A percentile compares a stretch with the other conserved stretches of the same genome.
These are phyloP conservation scores for Nicotiana tabacum DNA, from an alignment of 257 asterid genomes.

Conservation along the genomic window DNA sequence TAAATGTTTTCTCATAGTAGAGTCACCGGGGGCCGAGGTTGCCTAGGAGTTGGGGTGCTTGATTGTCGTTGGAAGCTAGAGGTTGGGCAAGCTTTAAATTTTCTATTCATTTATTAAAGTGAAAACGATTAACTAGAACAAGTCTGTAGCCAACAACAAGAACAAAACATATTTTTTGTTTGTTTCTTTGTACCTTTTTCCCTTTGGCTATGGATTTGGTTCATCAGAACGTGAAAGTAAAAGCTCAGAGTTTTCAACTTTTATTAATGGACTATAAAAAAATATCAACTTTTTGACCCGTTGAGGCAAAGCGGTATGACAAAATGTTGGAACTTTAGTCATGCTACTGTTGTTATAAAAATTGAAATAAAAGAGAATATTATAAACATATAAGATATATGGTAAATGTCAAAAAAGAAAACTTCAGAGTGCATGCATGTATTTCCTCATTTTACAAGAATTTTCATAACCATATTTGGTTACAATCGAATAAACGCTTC, in stretches of 20 bases:
- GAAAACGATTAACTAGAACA: too few species aligned
- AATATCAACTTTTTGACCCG: neutral
- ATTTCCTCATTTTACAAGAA: too few species aligned
- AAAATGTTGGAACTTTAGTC: too few species aligned
- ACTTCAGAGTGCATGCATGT: too few species aligned
- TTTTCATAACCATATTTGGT: too few species aligned
- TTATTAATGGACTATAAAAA: neutral
- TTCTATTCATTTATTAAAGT: too few species aligned
- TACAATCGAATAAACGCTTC: too few species aligned
- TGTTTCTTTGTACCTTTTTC: neutral
- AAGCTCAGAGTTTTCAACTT: neutral
- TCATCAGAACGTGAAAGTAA: neutral
- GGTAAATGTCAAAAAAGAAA: too few species aligned
- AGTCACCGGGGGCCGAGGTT: neutral
- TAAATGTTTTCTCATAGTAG: neutral
- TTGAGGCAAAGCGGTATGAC: too few species aligned
- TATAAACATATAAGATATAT: too few species aligned
- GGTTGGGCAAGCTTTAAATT: neutral
- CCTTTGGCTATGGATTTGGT: neutral
- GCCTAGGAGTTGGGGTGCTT: neutral
- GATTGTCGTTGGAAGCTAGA: neutral
- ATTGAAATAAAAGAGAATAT: too few species aligned
- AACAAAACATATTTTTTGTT: neutral
- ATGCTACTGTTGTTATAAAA: too few species aligned
- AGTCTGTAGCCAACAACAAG: neutral